A percentile compares a stretch with the other conserved stretches of the same genome.
phyloP scores from a whole-genome alignment of 352 stramenopile genomes.

The Pythium brassicae region DNA sequence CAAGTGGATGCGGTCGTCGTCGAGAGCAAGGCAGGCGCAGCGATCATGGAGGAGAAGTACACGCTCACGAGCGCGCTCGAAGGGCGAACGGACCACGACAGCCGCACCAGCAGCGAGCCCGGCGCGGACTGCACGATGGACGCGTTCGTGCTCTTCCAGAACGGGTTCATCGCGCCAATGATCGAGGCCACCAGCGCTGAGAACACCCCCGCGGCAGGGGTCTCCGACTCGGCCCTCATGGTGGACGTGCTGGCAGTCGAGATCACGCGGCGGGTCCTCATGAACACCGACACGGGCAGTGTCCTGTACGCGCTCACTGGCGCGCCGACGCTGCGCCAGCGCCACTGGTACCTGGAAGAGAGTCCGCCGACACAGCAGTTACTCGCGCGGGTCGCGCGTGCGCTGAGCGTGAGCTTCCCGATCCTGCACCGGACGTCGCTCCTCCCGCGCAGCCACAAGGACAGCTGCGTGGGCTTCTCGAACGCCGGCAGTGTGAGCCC shows the following conservation, averaged over 20 bases:
- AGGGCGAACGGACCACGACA: too few species aligned
- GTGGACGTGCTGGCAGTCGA: constrained; percentile 3
- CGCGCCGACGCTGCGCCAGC: not conserved
- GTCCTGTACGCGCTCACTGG: constrained; percentile 18
- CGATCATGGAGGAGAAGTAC: constrained; percentile 44
- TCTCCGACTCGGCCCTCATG: constrained; percentile 10
- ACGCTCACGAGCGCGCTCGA: constrained; percentile 40
- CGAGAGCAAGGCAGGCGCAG: constrained; percentile 22
- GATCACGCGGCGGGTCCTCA: constrained; percentile 25
- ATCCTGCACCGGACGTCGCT: constrained; percentile 16
- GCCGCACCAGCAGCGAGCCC: not conserved
- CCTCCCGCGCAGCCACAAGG: constrained; percentile 5
- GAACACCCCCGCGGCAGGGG: constrained; percentile 5
- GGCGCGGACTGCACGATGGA: constrained; percentile 20
- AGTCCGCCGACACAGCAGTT: constrained; percentile 18
- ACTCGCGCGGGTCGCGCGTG: constrained; percentile 18
- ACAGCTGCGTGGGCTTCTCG: constrained; percentile 8
- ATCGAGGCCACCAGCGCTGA: constrained; percentile 24
- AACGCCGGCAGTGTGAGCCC: constrained; percentile 1
- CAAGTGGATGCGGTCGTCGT: constrained; percentile 25
- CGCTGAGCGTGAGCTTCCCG: constrained; percentile 24
- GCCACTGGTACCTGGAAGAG: constrained; percentile 9
- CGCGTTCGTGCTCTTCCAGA: constrained; percentile 39
- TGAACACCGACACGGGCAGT: constrained; percentile 31
- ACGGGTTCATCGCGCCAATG: constrained; percentile 24